Evolutionary conservation across 2,329 filamentous ascomycete genomes (phyloP), one percentile per base, ranked within the genome.

Genomic region (Colletotrichum nymphaeae): DNA sequence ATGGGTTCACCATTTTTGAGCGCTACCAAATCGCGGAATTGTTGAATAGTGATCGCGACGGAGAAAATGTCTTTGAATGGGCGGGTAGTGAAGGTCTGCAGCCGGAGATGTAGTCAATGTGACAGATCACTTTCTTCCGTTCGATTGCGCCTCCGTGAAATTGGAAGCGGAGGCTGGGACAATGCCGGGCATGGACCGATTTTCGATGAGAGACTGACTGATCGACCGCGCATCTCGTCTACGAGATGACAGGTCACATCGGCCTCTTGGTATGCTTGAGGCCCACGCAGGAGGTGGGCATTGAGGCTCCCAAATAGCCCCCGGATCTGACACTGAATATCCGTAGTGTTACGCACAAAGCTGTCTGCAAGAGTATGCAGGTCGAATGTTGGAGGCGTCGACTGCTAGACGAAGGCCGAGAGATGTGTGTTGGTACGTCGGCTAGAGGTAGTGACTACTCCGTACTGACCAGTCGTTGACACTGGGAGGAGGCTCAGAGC

Each of bases 181-280:
- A 63, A 28, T 14, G 42, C 46, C 42, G 26, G 37, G n/a, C 42
- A 55, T 58, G 26, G 24, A 42, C 66, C 26, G 30, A 49, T 35
- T 69, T 63, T n/a, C 42, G 42, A 49, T 49, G 65, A 37, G 24
- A 24, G 35, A 73, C 55, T 56, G 42, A 49, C 16, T 65, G 70
- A 73, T 70, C 70, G 60, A 49, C 70, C 35, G 42, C 30, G 60
- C 67, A 73, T 73, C 56, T 72, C 70, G 49, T 57, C 28, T 65
- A 16, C 24, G 30, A 52, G 24, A 32, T 70, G 70, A 70, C 67
- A 73, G 53, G 46, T 73, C 70, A 73, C 49, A 57, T 70, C 67
- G 55, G 55, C 56, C 46, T 24, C 52, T 32, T 64, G 63, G 53
- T 66, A 59, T 63, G 65, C 19, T 19, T 26, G 16, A 30, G 19